phyloP scores from a whole-genome alignment of 148 eudicot species.

The Camellia sinensis region DNA sequence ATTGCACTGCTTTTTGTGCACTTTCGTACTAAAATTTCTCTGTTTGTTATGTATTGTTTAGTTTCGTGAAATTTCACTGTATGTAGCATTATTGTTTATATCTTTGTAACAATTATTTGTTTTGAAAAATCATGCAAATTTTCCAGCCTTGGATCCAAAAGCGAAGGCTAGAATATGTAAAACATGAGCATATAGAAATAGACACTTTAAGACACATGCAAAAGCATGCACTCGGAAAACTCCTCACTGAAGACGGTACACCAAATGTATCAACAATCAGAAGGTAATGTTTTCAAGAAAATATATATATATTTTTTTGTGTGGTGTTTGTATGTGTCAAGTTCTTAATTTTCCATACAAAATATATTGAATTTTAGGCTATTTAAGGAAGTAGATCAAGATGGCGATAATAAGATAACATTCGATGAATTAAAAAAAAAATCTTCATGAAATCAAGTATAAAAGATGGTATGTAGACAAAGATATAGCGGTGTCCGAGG shows the following conservation, averaged over 20 bases:
- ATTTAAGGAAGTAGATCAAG: conserved; percentile 32
- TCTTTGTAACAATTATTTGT: background rate
- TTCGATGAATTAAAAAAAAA: conserved; percentile 28
- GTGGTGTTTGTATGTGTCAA: background rate
- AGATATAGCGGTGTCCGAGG: conserved; percentile 19
- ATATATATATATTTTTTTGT: background rate
- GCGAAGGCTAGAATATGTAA: conserved; percentile 29
- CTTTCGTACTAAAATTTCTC: no score
- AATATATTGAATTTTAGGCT: conserved; percentile 21
- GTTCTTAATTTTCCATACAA: background rate
- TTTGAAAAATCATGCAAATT: conserved; percentile 12
- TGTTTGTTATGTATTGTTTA: background rate
- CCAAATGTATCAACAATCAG: conserved; percentile 29
- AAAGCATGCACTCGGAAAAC: conserved; percentile 19
- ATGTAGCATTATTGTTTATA: background rate
- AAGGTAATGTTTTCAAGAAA: conserved; percentile 24
- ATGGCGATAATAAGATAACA: conserved; percentile 24
- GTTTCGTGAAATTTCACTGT: background rate
- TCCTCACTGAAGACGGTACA: conserved; percentile 29
- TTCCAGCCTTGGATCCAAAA: conserved; percentile 39
- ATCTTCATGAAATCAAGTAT: conserved; percentile 22
- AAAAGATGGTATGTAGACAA: conserved; percentile 16
- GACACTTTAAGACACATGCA: conserved; percentile 34
- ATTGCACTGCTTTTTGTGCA: no score
- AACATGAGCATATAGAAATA: conserved; percentile 32